Percentiles rank a stretch among this genome's conserved stretches.
These are phyloP conservation scores for Crucibulum laeve DNA, from an alignment of 768 basidiomycete species.

Conservation along the genomic window DNA sequence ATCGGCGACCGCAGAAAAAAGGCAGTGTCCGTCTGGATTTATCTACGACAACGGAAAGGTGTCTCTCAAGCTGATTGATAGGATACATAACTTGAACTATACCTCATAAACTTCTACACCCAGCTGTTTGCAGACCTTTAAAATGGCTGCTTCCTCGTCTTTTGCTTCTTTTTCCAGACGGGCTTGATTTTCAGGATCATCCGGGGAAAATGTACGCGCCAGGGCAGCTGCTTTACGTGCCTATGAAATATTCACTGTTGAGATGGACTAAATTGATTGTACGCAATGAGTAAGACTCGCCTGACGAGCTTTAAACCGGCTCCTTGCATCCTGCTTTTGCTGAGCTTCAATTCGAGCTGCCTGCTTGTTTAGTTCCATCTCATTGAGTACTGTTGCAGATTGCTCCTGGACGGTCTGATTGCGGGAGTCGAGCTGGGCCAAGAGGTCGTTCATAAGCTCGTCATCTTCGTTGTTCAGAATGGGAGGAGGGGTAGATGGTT, in stretches of 20 bases:
- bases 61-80: background rate
- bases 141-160: conserved; percentile 65
- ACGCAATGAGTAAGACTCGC: conserved; percentile 28
- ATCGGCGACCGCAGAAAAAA: conserved; percentile 92
- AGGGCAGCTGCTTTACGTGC: conserved; percentile 68
- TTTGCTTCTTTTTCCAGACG: conserved; percentile 59
- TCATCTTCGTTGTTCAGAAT: conserved; percentile 38
- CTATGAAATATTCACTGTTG: conserved; percentile 28
- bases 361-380: conserved; percentile 37
- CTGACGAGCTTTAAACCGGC: conserved; percentile 68
- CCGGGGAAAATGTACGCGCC: conserved; percentile 45
- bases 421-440: conserved; percentile 70
- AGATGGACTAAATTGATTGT: background rate
- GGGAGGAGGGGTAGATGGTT: conserved; percentile 22
- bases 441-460: conserved; percentile 68
- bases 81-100: conserved; percentile 7
- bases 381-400: conserved; percentile 42
- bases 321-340: conserved; percentile 54
- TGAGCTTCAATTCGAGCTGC: conserved; percentile 20
- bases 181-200: conserved; percentile 57
- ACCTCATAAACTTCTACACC: conserved; percentile 66
- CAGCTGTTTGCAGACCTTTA: conserved; percentile 59
- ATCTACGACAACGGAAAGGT: conserved; percentile 32
- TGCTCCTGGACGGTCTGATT: conserved; percentile 47
- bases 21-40: conserved; percentile 93